Evolutionary conservation across 192 early-diverging fungal species (phyloP).

Genomic region (Gamsiella multidivaricata): DNA sequence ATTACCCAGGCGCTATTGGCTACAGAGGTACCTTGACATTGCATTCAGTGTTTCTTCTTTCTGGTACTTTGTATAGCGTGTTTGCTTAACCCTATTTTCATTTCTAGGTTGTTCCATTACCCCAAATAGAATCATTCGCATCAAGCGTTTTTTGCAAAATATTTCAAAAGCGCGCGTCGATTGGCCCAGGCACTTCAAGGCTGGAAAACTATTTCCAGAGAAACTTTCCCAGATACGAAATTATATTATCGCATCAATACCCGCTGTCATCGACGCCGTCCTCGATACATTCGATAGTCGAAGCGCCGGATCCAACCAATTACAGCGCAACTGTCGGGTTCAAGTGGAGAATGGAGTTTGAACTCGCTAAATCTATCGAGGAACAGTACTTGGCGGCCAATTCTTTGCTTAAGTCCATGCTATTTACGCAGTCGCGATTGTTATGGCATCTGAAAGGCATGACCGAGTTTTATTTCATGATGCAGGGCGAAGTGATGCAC

Average conservation of each 20-base stretch:
- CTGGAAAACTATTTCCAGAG: too few relatives aligned
- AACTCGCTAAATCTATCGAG: slow-evolving; percentile 18
- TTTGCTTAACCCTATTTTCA: not conserved
- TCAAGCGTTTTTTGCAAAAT: slow-evolving; percentile 1
- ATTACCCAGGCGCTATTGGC: slow-evolving; percentile 15
- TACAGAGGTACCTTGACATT: slow-evolving; percentile 6
- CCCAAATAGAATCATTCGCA: slow-evolving; percentile 6
- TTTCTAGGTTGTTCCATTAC: not conserved
- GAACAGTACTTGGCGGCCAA: slow-evolving; percentile 26
- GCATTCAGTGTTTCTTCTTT: not conserved
- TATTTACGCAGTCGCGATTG: slow-evolving; percentile 17
- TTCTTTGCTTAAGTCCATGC: slow-evolving; percentile 24
- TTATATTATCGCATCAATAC: slow-evolving; percentile 16
- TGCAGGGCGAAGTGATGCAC: slow-evolving; percentile 46
- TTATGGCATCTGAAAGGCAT: slow-evolving; percentile 44
- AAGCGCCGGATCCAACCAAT: not conserved
- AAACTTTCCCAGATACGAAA: slow-evolving; percentile 3
- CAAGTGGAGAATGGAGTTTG: slow-evolving; percentile 19
- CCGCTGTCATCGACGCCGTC: not conserved
- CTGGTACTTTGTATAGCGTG: not conserved
- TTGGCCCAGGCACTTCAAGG: not conserved
- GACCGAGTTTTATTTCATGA: slow-evolving; percentile 50
- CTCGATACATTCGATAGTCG: not conserved
- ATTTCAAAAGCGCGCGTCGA: not conserved
- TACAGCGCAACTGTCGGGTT: slow-evolving; percentile 7